Evolutionary conservation across 2,329 filamentous ascomycete genomes (phyloP).

Genomic region (Ascochyta koolunga): DNA sequence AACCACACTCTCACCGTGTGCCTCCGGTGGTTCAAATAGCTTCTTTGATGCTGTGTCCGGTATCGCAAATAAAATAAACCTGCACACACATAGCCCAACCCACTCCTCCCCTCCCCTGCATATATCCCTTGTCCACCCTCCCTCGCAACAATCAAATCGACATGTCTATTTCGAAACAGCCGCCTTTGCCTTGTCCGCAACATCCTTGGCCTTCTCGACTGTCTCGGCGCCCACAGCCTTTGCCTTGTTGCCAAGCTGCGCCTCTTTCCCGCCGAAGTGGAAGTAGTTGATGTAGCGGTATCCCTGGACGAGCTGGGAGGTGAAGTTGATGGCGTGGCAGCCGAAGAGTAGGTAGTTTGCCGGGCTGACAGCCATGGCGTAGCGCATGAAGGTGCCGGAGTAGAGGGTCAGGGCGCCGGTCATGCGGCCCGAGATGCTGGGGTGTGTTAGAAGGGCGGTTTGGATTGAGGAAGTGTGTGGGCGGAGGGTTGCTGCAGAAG

Average conservation of each 20-base stretch:
- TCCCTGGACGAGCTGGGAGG: constrained; percentile 64
- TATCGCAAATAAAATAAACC: not conserved
- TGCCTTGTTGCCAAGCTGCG: constrained; percentile 40
- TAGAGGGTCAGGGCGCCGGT: constrained; percentile 66
- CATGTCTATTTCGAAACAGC: not conserved
- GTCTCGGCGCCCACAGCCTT: constrained; percentile 20
- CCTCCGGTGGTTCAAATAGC: not conserved
- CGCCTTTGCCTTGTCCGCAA: not conserved
- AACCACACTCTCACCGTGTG: no score
- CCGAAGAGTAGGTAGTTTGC: constrained; percentile 72
- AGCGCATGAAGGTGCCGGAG: constrained; percentile 70
- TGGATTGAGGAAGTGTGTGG: not conserved
- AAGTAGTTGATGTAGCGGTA: constrained; percentile 68
- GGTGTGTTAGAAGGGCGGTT: not conserved
- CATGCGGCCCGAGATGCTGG: constrained; percentile 69
- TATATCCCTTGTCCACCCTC: not conserved
- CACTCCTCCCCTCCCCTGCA: not conserved
- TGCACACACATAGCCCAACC: not conserved
- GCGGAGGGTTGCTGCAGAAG: not conserved
- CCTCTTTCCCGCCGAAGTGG: constrained; percentile 57
- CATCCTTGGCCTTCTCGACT: constrained; percentile 10
- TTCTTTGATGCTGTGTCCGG: not conserved
- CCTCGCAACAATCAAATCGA: no score
- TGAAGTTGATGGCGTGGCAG: constrained; percentile 70
- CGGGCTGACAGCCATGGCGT: constrained; percentile 66